Conservation (phyloP, 2,329 filamentous ascomycete genomes). For the Pyricularia sp. region DNA sequence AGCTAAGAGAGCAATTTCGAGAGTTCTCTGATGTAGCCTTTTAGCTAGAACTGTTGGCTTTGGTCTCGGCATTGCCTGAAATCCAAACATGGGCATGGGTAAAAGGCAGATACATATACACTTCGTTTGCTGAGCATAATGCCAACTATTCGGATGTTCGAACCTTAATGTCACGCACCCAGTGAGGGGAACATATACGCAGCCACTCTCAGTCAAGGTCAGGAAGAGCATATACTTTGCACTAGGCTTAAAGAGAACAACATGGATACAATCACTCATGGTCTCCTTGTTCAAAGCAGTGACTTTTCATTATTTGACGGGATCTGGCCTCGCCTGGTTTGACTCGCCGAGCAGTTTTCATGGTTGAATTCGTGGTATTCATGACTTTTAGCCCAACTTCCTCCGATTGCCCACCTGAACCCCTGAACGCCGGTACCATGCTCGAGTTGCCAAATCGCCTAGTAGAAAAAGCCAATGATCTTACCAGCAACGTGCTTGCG, state of each 20-base stretch:
- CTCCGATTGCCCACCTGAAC: slow-evolving; percentile 2
- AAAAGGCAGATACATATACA: neutral
- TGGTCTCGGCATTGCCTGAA: neutral
- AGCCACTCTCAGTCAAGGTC: neutral
- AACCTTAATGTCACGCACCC: neutral
- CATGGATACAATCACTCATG: neutral
- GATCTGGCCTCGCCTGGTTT: neutral
- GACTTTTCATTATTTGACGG: neutral
- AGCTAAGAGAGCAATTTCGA: neutral
- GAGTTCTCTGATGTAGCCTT: too few relatives aligned
- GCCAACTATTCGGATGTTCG: neutral
- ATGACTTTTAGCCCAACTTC: slow-evolving; percentile 5
- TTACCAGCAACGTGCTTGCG: slow-evolving; percentile 98
- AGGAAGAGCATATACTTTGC: neutral
- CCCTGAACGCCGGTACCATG: slow-evolving; percentile 4
- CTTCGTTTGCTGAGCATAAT: neutral
- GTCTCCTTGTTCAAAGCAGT: neutral
- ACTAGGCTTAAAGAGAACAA: neutral
- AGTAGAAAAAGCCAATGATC: slow-evolving; percentile 99
- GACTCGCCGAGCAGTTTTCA: slow-evolving; percentile 3
- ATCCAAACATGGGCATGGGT: neutral
- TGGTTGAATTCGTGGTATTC: slow-evolving; percentile 7
- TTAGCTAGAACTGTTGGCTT: neutral
- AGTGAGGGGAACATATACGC: neutral
- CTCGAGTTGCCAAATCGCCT: slow-evolving; percentile 21